Base-by-base conservation (phyloP, 2,329 filamentous ascomycete genomes). In the Alternaria angustiovoidea region DNA sequence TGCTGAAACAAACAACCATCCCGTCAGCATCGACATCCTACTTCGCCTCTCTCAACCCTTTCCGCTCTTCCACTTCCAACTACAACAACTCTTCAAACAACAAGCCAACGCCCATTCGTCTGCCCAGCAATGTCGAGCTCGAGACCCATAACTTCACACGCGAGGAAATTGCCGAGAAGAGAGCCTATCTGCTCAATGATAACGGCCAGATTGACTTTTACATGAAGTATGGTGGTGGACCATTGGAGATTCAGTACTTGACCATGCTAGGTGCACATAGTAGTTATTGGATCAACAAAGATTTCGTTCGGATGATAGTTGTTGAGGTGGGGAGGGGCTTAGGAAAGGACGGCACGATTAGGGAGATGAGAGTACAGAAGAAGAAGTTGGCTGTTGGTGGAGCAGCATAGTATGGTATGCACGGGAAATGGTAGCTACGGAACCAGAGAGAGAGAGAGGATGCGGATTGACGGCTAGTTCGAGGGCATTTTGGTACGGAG, bases 181-280 rank as follows among this genome's bases (percentile, higher is more conserved):
- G 94, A 69, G 93, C 94, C 65, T 90, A 89, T 62, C 78, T 97
- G 7, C 86, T 99, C 4, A 99, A 99, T 69, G 95, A 99, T 71
- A 98, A 98, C 67, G 94, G 94, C 0, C 95, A 99, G 79, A 89
- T 99, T 41, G 95, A 99, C 76, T 99, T 88, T 79, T 96, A 90
- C 70, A 81, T 99, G 49, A 88, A 88, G 49, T 93, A 92, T 7
- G 91, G 93, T 0, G 91, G 92, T 2, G 95, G 95, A 0, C 90
- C 94, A 4, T 82, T 99, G 36, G 95, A 97, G 78, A 93, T 97
- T 24, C 94, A 98, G 79, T 99, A 99, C 75, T 80, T 98, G 36
- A 97, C 96, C 68, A 99, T 99, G 95, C 81, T 99, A 55, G 92
- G 93, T 58, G 95, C 95, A 8, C 95, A 99, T 78, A 93, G 92